A percentile compares a stretch with the other conserved stretches of the same genome.
phyloP scores from a whole-genome alignment of 805 yeast genomes.

The Wickerhamomyces sydowiorum region DNA sequence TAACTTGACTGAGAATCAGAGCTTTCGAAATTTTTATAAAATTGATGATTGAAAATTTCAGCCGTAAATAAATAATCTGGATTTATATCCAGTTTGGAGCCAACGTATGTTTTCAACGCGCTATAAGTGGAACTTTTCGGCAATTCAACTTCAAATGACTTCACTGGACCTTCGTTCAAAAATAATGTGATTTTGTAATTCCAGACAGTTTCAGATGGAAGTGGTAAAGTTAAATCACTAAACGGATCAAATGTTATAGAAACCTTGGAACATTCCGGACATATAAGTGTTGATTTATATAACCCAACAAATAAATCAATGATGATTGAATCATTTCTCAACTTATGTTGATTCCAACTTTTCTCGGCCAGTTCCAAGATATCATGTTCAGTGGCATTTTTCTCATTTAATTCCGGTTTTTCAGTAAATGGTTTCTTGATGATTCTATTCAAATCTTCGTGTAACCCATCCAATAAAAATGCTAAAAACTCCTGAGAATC shows the following conservation, averaged over 20 bases:
- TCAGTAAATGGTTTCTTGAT: slow-evolving; percentile 79
- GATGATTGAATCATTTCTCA: slow-evolving; percentile 79
- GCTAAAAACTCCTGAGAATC: slow-evolving; percentile 93
- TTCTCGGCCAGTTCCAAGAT: slow-evolving; percentile 59
- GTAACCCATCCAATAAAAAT: slow-evolving; percentile 80
- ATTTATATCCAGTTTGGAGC: slow-evolving; percentile 36
- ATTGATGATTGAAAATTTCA: slow-evolving; percentile 61
- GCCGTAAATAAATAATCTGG: slow-evolving; percentile 39
- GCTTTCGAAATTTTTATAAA: slow-evolving; percentile 66
- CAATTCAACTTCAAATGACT: slow-evolving; percentile 64
- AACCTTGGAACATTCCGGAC: slow-evolving; percentile 77
- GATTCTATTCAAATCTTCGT: slow-evolving; percentile 87
- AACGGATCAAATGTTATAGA: slow-evolving; percentile 93
- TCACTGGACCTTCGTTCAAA: slow-evolving; percentile 47
- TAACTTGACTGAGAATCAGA: slow-evolving; percentile 45
- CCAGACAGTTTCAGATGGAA: slow-evolving; percentile 78
- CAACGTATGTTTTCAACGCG: slow-evolving; percentile 58
- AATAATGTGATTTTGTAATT: slow-evolving; percentile 54
- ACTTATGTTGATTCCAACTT: slow-evolving; percentile 77
- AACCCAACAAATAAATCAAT: slow-evolving; percentile 85
- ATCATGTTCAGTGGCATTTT: slow-evolving; percentile 44
- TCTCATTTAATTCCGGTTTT: slow-evolving; percentile 74
- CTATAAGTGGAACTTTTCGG: slow-evolving; percentile 56
- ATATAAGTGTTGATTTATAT: slow-evolving; percentile 82
- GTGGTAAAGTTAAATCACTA: slow-evolving; percentile 82